Conservation (phyloP, 306 rosid species). For the Ochetophila trinervis region DNA sequence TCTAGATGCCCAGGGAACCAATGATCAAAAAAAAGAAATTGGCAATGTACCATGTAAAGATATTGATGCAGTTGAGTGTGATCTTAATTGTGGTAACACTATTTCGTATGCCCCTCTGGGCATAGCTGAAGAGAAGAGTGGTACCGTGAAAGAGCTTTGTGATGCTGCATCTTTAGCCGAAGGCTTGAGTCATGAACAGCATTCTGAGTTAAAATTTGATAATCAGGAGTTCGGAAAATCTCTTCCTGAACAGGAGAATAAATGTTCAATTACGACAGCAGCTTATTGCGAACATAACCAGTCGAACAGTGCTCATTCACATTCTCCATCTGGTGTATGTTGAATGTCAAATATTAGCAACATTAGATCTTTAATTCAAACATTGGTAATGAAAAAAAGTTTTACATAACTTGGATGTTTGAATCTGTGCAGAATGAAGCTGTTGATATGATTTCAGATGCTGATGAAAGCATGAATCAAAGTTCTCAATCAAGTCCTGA, state of each 20-base stretch:
- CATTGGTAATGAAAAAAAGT: constrained; percentile 13
- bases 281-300: constrained; percentile 35
- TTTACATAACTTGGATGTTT: background rate
- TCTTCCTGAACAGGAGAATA: constrained; percentile 28
- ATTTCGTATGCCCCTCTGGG: constrained; percentile 25
- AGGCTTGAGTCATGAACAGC: constrained; percentile 33
- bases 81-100: constrained; percentile 33
- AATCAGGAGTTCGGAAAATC: constrained; percentile 17
- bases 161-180: constrained; percentile 29
- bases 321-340: constrained; percentile 54
- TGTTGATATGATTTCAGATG: constrained; percentile 50
- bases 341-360: constrained; percentile 22
- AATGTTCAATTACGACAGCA: constrained; percentile 27
- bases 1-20: constrained; percentile 38
- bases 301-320: constrained; percentile 39
- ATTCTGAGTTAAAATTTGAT: constrained; percentile 24
- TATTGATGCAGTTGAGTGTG: constrained; percentile 35
- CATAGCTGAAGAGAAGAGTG: constrained; percentile 31
- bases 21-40: constrained; percentile 30
- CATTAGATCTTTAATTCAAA: constrained; percentile 10
- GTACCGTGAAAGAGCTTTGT: constrained; percentile 27
- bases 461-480: constrained; percentile 44
- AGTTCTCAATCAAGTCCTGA: constrained; percentile 56
- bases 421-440: constrained; percentile 48
- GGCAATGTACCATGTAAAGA: constrained; percentile 37